phyloP scores from a whole-genome alignment of 1,284 basidiomycete species.

The Microbotryomycetes sp. region DNA sequence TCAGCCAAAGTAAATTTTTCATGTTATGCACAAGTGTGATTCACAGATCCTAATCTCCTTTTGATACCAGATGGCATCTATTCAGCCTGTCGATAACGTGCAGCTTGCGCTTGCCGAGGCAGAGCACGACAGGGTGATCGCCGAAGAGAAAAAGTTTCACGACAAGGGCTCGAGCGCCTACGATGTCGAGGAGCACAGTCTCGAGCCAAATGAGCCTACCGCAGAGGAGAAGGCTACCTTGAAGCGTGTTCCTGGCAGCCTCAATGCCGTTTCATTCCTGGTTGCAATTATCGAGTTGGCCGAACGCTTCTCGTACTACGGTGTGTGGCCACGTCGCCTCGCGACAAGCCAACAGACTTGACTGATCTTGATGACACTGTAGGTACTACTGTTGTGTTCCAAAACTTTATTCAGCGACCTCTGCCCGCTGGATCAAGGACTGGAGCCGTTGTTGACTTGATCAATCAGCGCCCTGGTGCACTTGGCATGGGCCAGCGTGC shows the following conservation, averaged over 20 bases:
- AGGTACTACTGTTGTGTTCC: slow-evolving; percentile 9
- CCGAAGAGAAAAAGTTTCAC: background rate
- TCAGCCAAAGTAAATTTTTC: too few relatives aligned
- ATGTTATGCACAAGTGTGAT: too few relatives aligned
- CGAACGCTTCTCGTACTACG: slow-evolving; percentile 65
- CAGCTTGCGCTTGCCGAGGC: background rate
- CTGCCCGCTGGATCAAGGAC: slow-evolving; percentile 34
- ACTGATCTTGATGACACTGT: background rate
- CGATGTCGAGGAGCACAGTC: background rate
- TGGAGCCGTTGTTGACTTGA: background rate
- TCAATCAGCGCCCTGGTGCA: slow-evolving; percentile 32
- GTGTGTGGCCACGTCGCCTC: slow-evolving; percentile 40
- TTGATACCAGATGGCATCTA: background rate
- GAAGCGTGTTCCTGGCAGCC: slow-evolving; percentile 8
- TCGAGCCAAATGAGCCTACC: slow-evolving; percentile 3
- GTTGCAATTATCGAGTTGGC: slow-evolving; percentile 54
- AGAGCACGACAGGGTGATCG: background rate
- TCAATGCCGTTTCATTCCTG: slow-evolving; percentile 14
- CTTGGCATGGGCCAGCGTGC: slow-evolving; percentile 51
- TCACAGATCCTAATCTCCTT: too few relatives aligned
- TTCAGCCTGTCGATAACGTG: background rate
- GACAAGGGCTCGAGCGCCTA: background rate
- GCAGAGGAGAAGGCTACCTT: slow-evolving; percentile 14
- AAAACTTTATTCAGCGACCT: slow-evolving; percentile 41
- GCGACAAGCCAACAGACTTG: slow-evolving; percentile 51